Conservation (phyloP, 192 early-diverging fungal genomes). For the Dissophora ornata region DNA sequence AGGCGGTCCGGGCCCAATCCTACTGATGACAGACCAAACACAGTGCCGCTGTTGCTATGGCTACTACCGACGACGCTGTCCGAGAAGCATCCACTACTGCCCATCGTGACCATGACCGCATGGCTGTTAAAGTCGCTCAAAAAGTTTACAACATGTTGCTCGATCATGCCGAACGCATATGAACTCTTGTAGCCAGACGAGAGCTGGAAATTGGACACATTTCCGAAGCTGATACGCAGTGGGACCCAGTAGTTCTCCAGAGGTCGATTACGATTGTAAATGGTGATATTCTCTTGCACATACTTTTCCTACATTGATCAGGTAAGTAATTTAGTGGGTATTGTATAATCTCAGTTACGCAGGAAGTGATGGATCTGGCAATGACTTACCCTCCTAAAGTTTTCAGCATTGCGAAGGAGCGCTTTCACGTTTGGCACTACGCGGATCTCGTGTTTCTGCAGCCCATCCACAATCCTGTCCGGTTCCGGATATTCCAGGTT, state of each 20-base stretch:
- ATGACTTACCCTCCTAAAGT: slow-evolving; percentile 64
- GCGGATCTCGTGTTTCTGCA: slow-evolving; percentile 52
- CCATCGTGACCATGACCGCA: slow-evolving; percentile 43
- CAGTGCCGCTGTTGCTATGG: neutral
- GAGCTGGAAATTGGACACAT: slow-evolving; percentile 73
- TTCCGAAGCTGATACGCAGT: slow-evolving; percentile 75
- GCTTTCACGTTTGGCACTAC: slow-evolving; percentile 67
- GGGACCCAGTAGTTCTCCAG: slow-evolving; percentile 75
- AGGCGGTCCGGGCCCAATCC: slow-evolving; percentile 31
- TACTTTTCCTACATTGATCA: slow-evolving; percentile 74
- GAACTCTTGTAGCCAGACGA: slow-evolving; percentile 74
- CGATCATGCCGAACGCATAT: slow-evolving; percentile 70
- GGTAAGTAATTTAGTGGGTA: too few species aligned
- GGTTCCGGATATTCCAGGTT: slow-evolving; percentile 63
- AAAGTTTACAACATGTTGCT: slow-evolving; percentile 71
- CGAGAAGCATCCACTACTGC: slow-evolving; percentile 32
- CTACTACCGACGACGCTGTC: neutral
- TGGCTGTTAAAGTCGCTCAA: slow-evolving; percentile 69
- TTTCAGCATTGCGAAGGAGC: slow-evolving; percentile 69
- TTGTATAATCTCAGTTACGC: too few species aligned
- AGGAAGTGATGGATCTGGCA: neutral
- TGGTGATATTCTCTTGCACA: slow-evolving; percentile 76
- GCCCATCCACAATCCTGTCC: slow-evolving; percentile 44
- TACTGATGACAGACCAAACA: slow-evolving; percentile 7
- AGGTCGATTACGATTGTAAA: slow-evolving; percentile 76